Evolutionary conservation across 2,329 filamentous ascomycete species (phyloP), one percentile per base, ranked within the genome.

Genomic region (Xylariales sp.): DNA sequence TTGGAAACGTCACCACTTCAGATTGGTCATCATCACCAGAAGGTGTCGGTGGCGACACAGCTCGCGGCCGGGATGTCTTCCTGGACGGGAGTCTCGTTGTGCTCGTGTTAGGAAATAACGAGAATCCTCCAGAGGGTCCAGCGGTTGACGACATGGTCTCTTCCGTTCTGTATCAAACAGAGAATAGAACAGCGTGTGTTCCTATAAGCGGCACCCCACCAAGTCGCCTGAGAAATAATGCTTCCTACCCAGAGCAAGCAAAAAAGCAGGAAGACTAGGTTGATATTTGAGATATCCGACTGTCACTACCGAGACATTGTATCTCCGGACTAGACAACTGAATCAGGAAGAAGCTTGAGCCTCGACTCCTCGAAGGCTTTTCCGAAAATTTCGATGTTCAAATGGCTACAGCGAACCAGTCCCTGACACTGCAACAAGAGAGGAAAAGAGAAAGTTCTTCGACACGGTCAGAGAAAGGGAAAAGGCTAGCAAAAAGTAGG

Each of bases 61-160:
- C 45, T 32, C 54, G 55, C 24, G 54, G 49, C 35, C 47, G 48
- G n/a, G 66, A 57, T 2, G 61, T 61, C 33, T 61, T 70, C 45
- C 69, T 57, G 17, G 66, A 62, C 35, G 66, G 62, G 15, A 67
- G 61, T 41, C 64, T 63, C 30, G 54, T 50, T 10, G 40, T 23
- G 46, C 57, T 69, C 16, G 72, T 66, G 46, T 65, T 78, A 19
- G 75, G 74, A 50, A 79, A 78, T 43, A 79, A 67, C 42, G 75
- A 78, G 56, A 78, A 76, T 42, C 70, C 69, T 54, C 67, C 70
- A 16, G 37, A 33, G 33, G 41, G 29, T 12, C 37, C 41, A 11
- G 31, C 32, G 25, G 19, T 21, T 15, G 38, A 25, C 17, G 38
- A 33, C 38, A 40, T 40, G 5, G 29, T 18, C 14, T 31, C 18